Conservation (phyloP, 129 eudicot species). For the Tagetes erecta region DNA sequence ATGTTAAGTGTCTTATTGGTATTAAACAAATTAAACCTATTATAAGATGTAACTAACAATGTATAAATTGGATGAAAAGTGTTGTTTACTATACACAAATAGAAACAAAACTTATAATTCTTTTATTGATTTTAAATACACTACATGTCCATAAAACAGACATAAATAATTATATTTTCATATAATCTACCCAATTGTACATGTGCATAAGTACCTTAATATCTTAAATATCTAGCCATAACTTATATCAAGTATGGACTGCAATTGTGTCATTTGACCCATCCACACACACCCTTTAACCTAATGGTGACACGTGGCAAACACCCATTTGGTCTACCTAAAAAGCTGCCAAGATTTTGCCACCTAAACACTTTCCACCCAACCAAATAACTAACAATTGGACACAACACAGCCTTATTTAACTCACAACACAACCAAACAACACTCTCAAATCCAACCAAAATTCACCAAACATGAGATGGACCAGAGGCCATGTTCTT, state of each 20-base stretch:
- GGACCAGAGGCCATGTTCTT: conserved; percentile 74
- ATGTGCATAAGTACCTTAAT: neutral
- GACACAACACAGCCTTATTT: conserved; percentile 22
- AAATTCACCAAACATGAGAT: conserved; percentile 45
- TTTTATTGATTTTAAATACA: neutral
- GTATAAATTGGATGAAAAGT: neutral
- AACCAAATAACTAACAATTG: conserved; percentile 49
- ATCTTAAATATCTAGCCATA: conserved; percentile 21
- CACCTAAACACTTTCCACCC: conserved; percentile 53
- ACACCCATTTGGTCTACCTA: conserved; percentile 41
- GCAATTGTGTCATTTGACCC: neutral
- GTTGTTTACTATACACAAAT: neutral
- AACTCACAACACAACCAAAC: conserved; percentile 19
- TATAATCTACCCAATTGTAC: neutral
- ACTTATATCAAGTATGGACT: conserved; percentile 16
- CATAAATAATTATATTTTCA: neutral
- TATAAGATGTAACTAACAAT: neutral
- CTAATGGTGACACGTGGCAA: conserved; percentile 49
- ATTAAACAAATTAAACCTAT: neutral
- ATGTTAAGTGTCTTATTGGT: neutral
- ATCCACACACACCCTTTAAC: conserved; percentile 19
- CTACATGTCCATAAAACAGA: neutral
- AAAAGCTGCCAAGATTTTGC: conserved; percentile 41
- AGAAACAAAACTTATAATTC: neutral
- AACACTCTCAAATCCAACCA: conserved; percentile 22